phyloP scores from a whole-genome alignment of 345 rosid genomes.

The Populus simonii region DNA sequence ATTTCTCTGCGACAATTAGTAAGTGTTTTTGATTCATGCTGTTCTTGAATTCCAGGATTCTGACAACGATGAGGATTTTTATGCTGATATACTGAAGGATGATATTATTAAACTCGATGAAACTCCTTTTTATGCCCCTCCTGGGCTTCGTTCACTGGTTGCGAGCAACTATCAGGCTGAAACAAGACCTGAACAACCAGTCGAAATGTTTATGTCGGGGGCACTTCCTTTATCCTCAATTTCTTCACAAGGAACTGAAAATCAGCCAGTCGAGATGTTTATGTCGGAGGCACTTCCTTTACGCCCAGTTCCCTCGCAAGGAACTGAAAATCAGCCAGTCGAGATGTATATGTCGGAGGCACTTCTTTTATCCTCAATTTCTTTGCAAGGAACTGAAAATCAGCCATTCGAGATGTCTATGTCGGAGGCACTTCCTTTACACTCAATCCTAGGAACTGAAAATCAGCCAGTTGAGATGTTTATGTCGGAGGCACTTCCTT shows the following conservation, averaged over 20 bases:
- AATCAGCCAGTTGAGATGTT: neutral
- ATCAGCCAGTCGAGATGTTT: neutral
- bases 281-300: too few species aligned
- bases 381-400: constrained; percentile 23
- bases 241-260: constrained; percentile 22
- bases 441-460: constrained; percentile 11
- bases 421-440: too few species aligned
- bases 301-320: neutral
- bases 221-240: too few species aligned
- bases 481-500: too few species aligned
- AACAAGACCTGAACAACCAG: neutral
- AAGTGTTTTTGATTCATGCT: neutral
- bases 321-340: constrained; percentile 6
- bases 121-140: constrained; percentile 5
- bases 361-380: too few species aligned
- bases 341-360: too few species aligned
- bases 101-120: constrained; percentile 76
- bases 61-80: constrained; percentile 51
- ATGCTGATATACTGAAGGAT: constrained; percentile 71
- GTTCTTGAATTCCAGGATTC: constrained; percentile 35
- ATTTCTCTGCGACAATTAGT: neutral
- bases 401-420: neutral
- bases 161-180: constrained; percentile 8
- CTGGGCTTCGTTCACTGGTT: constrained; percentile 6
- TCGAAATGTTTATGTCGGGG: too few species aligned